Base-by-base conservation (phyloP, 2,329 filamentous ascomycete species). In the Arthroderma sp. region DNA sequence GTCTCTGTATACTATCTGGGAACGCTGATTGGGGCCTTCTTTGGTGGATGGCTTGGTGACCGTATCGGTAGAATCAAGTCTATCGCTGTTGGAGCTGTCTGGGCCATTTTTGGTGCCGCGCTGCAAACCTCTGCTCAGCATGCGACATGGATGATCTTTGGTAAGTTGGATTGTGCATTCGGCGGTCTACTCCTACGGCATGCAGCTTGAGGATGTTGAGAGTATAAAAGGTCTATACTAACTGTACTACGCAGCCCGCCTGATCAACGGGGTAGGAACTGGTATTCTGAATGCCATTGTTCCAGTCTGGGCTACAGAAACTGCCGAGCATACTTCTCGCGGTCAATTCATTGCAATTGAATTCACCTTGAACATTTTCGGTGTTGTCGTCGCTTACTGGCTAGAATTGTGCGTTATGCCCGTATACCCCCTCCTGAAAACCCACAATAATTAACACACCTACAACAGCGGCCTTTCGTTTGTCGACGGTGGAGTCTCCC, bases 361-460 rank as follows among this genome's bases (percentile, higher is more conserved):
- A 53, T 85, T 85, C 50, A 84, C 80, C 0, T 61, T 84, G 6
- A 85, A 85, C 55, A 83, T 84, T 48, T 77, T 83, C 40, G 80
- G 80, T 53, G 78, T 83, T 0, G 74, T 79, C 15, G 67, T 79
- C 32, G 63, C 73, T 3, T 83, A 83, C 51, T 81, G 77, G 77
- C 57, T 71, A 6, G 67, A 70, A 52, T 78, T 74, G 64, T 66
- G 3, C n/a, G 44, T 27, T 22, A 6, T 11, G 11, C 3, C 56
- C 2, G 61, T 57, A 6, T 31, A 29, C 3, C 6, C 5, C 15
- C 15, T 22, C 15, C 3, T 22, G 15, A 22, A 22, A 22, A 22
- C 15, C 15, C 15, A 22, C 15, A 22, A 22, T 22, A 22, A 22
- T 7, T 3, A 8, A 31, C 42, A 55, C 43, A 55, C 43, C 37